Base-by-base conservation (phyloP, 208 protist genomes). In the Blechomonas ayalai region DNA sequence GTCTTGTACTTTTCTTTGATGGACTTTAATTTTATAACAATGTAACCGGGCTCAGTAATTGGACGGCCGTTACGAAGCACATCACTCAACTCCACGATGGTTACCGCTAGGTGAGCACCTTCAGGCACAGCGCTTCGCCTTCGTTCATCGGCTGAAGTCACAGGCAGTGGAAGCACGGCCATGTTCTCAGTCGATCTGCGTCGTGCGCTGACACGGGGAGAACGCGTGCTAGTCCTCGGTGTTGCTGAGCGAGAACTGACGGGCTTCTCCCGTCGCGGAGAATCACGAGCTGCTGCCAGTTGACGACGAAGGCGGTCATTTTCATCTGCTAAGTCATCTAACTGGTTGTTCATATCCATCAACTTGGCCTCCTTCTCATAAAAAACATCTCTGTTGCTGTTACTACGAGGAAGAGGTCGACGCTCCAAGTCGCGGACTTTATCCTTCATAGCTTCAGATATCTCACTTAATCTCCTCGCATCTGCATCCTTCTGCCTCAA, bases 1-100 rank as follows among this genome's bases (percentile, higher is more conserved):
- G 83, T 92, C 47, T 89, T 92, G 51, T 92, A 92, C 58, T 92
- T 92, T 50, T 92, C 83, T 50, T 92, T 92, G 32, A 92, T 80
- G 20, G 83, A 92, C 59, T 92, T 92, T 15, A 88, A 61, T 48
- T 92, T 92, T 44, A 92, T 81, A 50, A 86, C 64, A 8, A 92
- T 47, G 45, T 82, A 72, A 9, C 83, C 83, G 9, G 78, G 72
- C 26, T 83, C 79, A 4, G 72, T 84, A 45, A 92, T 79, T 9
- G 66, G 59, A 28, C 49, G 43, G 13, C 73, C 75, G 42, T 86
- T 83, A 24, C 73, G 67, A 29, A 73, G 34, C 9, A 92, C 41
- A 61, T 80, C 72, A 12, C 43, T 60, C 37, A 92, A 31, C 39
- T 86, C 62, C 29, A 92, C 79, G 49, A 92, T 52, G 10, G 83